Evolutionary conservation across 1,139 yeast genomes (phyloP), one percentile per base, ranked within the genome.

Genomic region (Saccharomyces uvarum): DNA sequence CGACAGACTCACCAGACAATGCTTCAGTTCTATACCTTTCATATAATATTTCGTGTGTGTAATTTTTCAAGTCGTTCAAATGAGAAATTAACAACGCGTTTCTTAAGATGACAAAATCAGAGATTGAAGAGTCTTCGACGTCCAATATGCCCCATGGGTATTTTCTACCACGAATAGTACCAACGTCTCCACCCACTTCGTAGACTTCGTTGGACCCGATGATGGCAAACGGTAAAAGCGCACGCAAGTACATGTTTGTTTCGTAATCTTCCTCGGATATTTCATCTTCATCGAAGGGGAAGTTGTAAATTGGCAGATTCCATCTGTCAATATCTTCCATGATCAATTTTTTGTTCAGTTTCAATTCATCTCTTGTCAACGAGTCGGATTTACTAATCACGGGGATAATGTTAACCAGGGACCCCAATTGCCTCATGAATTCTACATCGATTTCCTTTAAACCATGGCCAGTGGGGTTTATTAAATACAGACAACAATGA

Each of bases 91-190:
- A 80, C 51, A 93, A 73, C 2, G 93, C 91, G 54, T 90, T 84
- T 67, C 91, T 84, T 64, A 93, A 77, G 26, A 86, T 79, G n/a
- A 85, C 79, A 69, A 93, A 89, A 70, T 93, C 98, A 54, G 95
- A 84, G 63, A 84, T 81, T 55, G 81, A 81, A 21, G 95, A 84
- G 68, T 93, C 95, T 65, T 88, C 91, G 51, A 91, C 88, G 68
- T 91, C 95, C 51, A 93, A 84, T 54, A 82, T 72, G 0, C 98
- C 98, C 98, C 99, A 93, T 19, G 97, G 97, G 69, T 91, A 93
- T 69, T 83, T 81, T 70, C 99, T 81, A 6, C 89, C 97, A 59
- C 91, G 82, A 49, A 86, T 79, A 50, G 77, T 69, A 58, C 78
- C 76, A 9, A 91, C 93, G 24, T 83, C 77, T 11, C 66, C 70